phyloP scores from a whole-genome alignment of 805 yeast species.

The Suhomyces sp. region DNA sequence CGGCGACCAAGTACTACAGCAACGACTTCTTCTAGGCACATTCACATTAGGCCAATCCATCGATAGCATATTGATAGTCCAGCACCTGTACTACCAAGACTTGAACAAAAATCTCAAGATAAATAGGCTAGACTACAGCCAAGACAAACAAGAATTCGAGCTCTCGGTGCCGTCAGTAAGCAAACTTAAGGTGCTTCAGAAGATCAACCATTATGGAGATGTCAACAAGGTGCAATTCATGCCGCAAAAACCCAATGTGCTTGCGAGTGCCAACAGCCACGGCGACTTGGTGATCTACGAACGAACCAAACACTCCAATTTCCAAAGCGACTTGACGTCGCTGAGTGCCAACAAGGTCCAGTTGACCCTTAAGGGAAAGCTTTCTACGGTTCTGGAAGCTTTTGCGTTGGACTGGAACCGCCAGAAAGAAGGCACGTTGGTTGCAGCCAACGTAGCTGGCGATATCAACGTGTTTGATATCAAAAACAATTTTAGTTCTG shows the following conservation, averaged over 20 bases:
- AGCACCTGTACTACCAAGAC: constrained; percentile 28
- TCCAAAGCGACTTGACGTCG: constrained; percentile 24
- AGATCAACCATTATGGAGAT: constrained; percentile 66
- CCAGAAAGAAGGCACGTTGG: constrained; percentile 54
- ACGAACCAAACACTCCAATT: constrained; percentile 68
- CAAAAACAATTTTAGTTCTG: constrained; percentile 26
- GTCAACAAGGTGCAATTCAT: constrained; percentile 69
- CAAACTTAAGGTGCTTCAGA: constrained; percentile 44
- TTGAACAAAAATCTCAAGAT: constrained; percentile 36
- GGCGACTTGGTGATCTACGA: constrained; percentile 73
- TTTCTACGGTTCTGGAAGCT: constrained; percentile 47
- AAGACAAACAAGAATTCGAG: constrained; percentile 41
- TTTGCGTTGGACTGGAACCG: constrained; percentile 76
- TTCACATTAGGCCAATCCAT: constrained; percentile 56
- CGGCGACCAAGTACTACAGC: constrained; percentile 10
- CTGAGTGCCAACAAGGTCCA: constrained; percentile 46
- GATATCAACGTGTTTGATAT: constrained; percentile 67
- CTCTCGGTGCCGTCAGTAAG: constrained; percentile 20
- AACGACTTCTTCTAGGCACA: constrained; percentile 58
- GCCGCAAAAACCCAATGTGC: constrained; percentile 84
- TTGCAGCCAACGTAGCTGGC: constrained; percentile 65
- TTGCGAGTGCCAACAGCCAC: constrained; percentile 64
- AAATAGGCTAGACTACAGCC: constrained; percentile 32
- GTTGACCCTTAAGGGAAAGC: constrained; percentile 39
- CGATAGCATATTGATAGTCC: constrained; percentile 44